Conservation (phyloP, 2,329 filamentous ascomycete species). For the Hypoxylon sp. region DNA sequence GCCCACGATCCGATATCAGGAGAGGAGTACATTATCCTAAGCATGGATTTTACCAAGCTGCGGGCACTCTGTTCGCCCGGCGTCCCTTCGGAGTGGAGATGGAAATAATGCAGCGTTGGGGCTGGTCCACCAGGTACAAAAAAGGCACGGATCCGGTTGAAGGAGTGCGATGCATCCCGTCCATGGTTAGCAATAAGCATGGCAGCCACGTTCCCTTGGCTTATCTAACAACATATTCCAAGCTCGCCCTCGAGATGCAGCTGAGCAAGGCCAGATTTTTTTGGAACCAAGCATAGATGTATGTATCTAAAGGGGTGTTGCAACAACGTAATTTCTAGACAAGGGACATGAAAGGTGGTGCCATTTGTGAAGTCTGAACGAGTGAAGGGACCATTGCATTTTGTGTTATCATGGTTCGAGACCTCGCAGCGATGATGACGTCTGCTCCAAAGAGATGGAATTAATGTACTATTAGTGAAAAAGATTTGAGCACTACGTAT, state of each 20-base stretch:
- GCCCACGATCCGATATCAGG: constrained; percentile 1
- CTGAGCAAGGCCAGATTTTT: constrained; percentile 35
- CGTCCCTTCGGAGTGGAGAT: constrained; percentile 13
- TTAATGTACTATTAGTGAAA: constrained; percentile 45
- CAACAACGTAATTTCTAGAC: constrained; percentile 36
- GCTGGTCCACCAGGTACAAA: constrained; percentile 14
- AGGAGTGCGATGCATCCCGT: constrained; percentile 18
- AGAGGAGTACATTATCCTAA: constrained; percentile 3
- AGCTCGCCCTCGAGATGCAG: constrained; percentile 30
- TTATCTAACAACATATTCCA: constrained; percentile 34
- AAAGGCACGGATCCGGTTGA: constrained; percentile 12
- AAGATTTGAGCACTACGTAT: constrained; percentile 42
- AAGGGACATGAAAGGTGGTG: constrained; percentile 27
- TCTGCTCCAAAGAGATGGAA: constrained; percentile 30
- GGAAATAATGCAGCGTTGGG: constrained; percentile 12
- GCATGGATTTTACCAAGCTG: constrained; percentile 12
- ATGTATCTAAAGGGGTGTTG: constrained; percentile 39
- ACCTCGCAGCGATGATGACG: constrained; percentile 30
- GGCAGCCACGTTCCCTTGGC: constrained; percentile 37
- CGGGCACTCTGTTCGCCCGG: too few species aligned
- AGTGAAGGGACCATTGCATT: constrained; percentile 30
- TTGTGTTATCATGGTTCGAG: constrained; percentile 35
- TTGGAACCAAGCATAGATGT: constrained; percentile 44
- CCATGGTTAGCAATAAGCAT: constrained; percentile 20
- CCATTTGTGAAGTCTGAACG: constrained; percentile 30